A percentile compares a stretch with the other conserved stretches of the same genome.
Evolutionary conservation across 2,329 filamentous ascomycete species (phyloP).

Genomic region (Juglanconis juglandina): DNA sequence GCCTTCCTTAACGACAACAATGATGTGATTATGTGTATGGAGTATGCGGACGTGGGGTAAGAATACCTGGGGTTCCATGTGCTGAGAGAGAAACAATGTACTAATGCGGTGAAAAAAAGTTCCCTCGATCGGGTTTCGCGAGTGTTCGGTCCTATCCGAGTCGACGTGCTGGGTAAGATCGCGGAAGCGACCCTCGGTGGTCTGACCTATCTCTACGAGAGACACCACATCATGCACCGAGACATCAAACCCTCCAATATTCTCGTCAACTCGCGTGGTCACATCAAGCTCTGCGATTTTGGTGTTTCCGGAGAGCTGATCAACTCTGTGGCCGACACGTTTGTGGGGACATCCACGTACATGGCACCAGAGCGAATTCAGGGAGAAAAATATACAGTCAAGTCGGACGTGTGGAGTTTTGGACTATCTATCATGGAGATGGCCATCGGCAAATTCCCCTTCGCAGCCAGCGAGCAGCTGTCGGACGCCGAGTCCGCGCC

Average conservation of each 20-base stretch:
- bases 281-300: slow-evolving; percentile 98
- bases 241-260: slow-evolving; percentile 99
- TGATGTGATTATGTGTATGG: slow-evolving; percentile 99
- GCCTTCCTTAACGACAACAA: slow-evolving; percentile 95
- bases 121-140: slow-evolving; percentile 91
- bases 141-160: slow-evolving; percentile 89
- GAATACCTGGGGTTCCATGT: slow-evolving; percentile 30
- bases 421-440: slow-evolving; percentile 94
- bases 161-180: slow-evolving; percentile 96
- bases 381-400: slow-evolving; percentile 94
- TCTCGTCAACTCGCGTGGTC: slow-evolving; percentile 86
- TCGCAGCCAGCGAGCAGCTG: slow-evolving; percentile 69
- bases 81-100: not conserved
- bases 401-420: slow-evolving; percentile 98
- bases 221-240: slow-evolving; percentile 97
- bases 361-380: slow-evolving; percentile 99
- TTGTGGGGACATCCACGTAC: slow-evolving; percentile 97
- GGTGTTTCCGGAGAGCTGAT: slow-evolving; percentile 97
- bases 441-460: slow-evolving; percentile 95
- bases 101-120: slow-evolving; percentile 31
- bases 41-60: slow-evolving; percentile 99
- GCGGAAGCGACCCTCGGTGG: slow-evolving; percentile 92
- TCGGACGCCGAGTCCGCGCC: slow-evolving; percentile 77
- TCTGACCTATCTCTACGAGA: slow-evolving; percentile 89
- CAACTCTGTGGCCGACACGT: slow-evolving; percentile 97